phyloP scores from a whole-genome alignment of 2,329 filamentous ascomycete species.

The Aspergillus intermedius region DNA sequence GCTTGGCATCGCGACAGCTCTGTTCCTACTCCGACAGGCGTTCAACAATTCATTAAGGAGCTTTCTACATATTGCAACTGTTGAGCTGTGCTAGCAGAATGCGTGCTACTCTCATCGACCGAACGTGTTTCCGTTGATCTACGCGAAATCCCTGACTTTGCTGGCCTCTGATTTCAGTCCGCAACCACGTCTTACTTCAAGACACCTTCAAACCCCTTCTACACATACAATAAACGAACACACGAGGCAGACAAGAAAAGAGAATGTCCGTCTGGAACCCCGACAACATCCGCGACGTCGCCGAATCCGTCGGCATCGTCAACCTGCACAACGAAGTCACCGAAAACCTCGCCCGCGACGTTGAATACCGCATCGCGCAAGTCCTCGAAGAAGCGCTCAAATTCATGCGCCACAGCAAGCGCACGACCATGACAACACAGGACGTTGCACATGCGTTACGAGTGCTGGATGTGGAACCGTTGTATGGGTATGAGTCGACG shows the following conservation, averaged over 20 bases:
- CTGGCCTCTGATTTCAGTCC: too few species aligned
- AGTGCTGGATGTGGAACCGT: conserved; percentile 83
- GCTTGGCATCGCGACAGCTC: neutral
- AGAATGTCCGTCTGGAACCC: conserved; percentile 78
- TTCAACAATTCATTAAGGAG: neutral
- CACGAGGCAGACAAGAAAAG: conserved; percentile 1
- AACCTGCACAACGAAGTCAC: conserved; percentile 77
- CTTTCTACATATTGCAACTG: neutral
- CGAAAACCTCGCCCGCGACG: conserved; percentile 81
- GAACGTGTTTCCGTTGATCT: neutral
- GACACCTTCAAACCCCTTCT: conserved; percentile 1
- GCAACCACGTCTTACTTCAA: conserved; percentile 3
- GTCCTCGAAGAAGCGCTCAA: conserved; percentile 90
- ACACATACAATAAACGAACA: neutral
- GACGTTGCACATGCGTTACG: conserved; percentile 82
- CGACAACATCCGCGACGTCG: conserved; percentile 91
- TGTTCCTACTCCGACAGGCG: neutral
- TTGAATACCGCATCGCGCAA: conserved; percentile 90
- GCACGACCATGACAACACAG: conserved; percentile 80
- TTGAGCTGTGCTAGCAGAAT: neutral
- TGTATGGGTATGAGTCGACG: conserved; percentile 94
- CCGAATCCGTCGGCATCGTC: conserved; percentile 86
- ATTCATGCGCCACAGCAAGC: conserved; percentile 86
- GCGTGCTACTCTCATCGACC: neutral
- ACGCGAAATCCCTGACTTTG: neutral